Conservation (phyloP, 352 stramenopile genomes). For the Globisporangium viniferum region DNA sequence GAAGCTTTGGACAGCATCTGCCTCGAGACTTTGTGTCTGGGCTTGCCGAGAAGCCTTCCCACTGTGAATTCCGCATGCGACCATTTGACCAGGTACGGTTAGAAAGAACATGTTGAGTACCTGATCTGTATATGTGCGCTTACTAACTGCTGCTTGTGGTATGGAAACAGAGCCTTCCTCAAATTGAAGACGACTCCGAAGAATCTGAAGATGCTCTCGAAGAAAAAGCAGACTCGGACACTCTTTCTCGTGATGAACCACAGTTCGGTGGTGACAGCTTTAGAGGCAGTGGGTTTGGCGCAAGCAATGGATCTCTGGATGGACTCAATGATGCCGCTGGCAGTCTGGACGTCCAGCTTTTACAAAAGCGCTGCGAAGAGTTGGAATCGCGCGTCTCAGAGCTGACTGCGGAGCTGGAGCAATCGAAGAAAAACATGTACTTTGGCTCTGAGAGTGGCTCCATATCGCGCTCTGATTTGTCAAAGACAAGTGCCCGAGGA, state of each 20-base stretch:
- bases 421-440: slow-evolving; percentile 68
- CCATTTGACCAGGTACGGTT: slow-evolving; percentile 66
- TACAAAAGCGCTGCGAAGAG: slow-evolving; percentile 70
- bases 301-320: slow-evolving; percentile 23
- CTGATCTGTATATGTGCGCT: background rate
- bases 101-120: background rate
- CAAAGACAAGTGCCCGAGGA: slow-evolving; percentile 60
- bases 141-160: background rate
- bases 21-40: slow-evolving; percentile 79
- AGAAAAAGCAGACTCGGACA: slow-evolving; percentile 24
- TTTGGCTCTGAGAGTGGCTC: slow-evolving; percentile 72
- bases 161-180: slow-evolving; percentile 46
- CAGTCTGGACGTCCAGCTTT: slow-evolving; percentile 41
- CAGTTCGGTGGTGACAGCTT: slow-evolving; percentile 17
- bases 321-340: slow-evolving; percentile 18
- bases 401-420: slow-evolving; percentile 64
- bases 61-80: slow-evolving; percentile 86
- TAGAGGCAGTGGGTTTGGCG: slow-evolving; percentile 20
- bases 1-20: slow-evolving; percentile 74
- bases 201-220: slow-evolving; percentile 25
- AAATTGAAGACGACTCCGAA: slow-evolving; percentile 46
- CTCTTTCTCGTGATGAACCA: slow-evolving; percentile 6
- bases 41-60: slow-evolving; percentile 82
- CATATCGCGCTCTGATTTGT: slow-evolving; percentile 62
- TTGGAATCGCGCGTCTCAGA: slow-evolving; percentile 60